Evolutionary conservation across 371 early-diverging fungal species (phyloP), one percentile per base, ranked within the genome.

Genomic region (Mucor plumbeus): DNA sequence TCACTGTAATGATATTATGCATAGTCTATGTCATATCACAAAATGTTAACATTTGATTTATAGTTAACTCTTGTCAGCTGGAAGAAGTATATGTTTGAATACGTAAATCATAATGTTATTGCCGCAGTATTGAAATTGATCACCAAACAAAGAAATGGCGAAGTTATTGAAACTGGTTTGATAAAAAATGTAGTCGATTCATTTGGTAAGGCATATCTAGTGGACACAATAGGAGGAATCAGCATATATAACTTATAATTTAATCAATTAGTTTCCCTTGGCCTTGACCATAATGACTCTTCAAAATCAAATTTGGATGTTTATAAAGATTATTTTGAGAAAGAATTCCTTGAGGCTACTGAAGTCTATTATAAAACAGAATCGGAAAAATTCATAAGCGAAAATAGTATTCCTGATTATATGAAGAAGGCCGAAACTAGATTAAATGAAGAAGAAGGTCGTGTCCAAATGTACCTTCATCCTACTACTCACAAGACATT

Each of bases 391-490:
- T 96, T 95, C 72, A 85, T 96, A 59, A 85, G 89, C 55, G 92
- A 94, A 64, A 93, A 95, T 78, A 87, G 92, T 57, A 87, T 96
- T 39, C 88, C 93, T 31, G 96, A 96, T 54, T 98, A 98, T 77
- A 94, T 98, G 94, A 92, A 93, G 70, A 93, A 95, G 87, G 94
- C 94, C 4, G 93, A 94, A 66, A 73, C 86, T 11, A 90, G 96
- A 53, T 79, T 98, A 67, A 80, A 80, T 15, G 96, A 96, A 72
- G 98, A 98, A 77, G 94, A 96, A 71, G 84, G 83, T 31, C 93
- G 97, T 31, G 92, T 96, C 7, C 87, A 92, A 71, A 84, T 90
- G 72, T 96, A 94, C 71, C 84, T 98, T 34, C 95, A 97, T 75
- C 87, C 87, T 54, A 85, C 90, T 41, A 94, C 96, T 7, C 81